Percentiles rank a stretch among this genome's conserved stretches.
These are phyloP conservation scores for Acanthamoeba rhysodes DNA, from an alignment of 208 protist species.

Conservation along the genomic window DNA sequence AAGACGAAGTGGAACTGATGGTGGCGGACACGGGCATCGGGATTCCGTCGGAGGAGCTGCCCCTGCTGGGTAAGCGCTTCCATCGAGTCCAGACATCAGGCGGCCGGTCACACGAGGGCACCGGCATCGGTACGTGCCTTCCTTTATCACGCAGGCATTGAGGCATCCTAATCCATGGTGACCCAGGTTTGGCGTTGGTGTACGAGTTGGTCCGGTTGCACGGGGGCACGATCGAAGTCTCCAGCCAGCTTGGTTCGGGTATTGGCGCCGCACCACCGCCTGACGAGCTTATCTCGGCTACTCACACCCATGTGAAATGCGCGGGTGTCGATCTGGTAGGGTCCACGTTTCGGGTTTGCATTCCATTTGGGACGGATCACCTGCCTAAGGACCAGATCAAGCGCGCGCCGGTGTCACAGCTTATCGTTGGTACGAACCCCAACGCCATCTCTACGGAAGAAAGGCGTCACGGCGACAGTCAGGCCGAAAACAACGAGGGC, in stretches of 20 bases:
- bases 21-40: conserved; percentile 78
- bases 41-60: conserved; percentile 62
- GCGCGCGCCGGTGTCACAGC: background rate
- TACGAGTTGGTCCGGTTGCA: conserved; percentile 78
- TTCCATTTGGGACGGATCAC: conserved; percentile 40
- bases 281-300: background rate
- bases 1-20: background rate
- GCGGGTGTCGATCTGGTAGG: background rate
- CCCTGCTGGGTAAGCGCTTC: conserved; percentile 68
- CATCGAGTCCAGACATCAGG: conserved; percentile 59
- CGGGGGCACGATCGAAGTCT: conserved; percentile 65
- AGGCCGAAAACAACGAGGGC: background rate
- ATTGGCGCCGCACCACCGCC: background rate
- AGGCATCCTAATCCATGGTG: too few species aligned
- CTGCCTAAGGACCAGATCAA: conserved; percentile 35
- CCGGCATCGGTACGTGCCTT: conserved; percentile 32
- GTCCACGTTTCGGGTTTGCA: conserved; percentile 28
- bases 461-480: too few species aligned
- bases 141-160: background rate
- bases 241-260: conserved; percentile 47
- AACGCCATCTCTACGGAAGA: background rate
- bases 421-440: background rate
- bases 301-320: too few species aligned
- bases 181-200: conserved; percentile 74
- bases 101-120: conserved; percentile 59